phyloP scores from a whole-genome alignment of 2,329 filamentous ascomycete species.

The Ciborinia camelliae region DNA sequence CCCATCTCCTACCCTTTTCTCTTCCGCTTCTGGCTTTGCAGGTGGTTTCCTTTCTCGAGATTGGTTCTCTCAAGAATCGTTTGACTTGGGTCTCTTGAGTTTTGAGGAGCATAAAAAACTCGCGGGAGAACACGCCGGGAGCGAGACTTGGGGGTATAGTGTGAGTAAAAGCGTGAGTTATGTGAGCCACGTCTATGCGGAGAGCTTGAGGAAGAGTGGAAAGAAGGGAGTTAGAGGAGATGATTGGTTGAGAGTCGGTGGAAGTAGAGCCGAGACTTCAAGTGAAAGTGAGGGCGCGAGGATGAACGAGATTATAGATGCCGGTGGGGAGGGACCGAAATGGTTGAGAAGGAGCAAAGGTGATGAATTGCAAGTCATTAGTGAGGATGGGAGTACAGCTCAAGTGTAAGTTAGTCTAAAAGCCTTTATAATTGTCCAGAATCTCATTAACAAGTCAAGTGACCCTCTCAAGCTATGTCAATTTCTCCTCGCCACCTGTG shows the following conservation, averaged over 20 bases:
- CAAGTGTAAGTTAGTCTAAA: slow-evolving; percentile 54
- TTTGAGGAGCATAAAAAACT: slow-evolving; percentile 58
- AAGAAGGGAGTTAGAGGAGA: slow-evolving; percentile 49
- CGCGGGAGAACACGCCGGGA: slow-evolving; percentile 25
- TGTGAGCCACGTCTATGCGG: slow-evolving; percentile 46
- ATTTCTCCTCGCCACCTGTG: slow-evolving; percentile 58
- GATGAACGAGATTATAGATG: slow-evolving; percentile 33
- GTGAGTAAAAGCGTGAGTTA: slow-evolving; percentile 48
- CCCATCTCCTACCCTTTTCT: slow-evolving; percentile 58
- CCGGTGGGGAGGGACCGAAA: slow-evolving; percentile 41
- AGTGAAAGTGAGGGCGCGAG: slow-evolving; percentile 56
- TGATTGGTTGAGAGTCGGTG: slow-evolving; percentile 64
- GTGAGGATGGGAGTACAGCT: slow-evolving; percentile 56
- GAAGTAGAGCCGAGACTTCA: slow-evolving; percentile 27
- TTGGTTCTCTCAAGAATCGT: slow-evolving; percentile 43
- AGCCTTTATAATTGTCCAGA: neutral
- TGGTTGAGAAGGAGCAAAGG: slow-evolving; percentile 59
- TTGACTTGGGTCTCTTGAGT: slow-evolving; percentile 61
- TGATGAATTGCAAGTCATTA: slow-evolving; percentile 58
- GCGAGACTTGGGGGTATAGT: slow-evolving; percentile 52
- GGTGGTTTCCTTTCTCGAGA: slow-evolving; percentile 60
- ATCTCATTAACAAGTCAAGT: slow-evolving; percentile 38
- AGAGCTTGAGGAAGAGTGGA: slow-evolving; percentile 24
- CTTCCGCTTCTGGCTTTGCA: slow-evolving; percentile 70
- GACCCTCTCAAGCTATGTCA: slow-evolving; percentile 65